These are phyloP conservation scores for Incumbomyces delicatus DNA, from an alignment of 2,329 filamentous ascomycete species.

Conservation along the genomic window DNA sequence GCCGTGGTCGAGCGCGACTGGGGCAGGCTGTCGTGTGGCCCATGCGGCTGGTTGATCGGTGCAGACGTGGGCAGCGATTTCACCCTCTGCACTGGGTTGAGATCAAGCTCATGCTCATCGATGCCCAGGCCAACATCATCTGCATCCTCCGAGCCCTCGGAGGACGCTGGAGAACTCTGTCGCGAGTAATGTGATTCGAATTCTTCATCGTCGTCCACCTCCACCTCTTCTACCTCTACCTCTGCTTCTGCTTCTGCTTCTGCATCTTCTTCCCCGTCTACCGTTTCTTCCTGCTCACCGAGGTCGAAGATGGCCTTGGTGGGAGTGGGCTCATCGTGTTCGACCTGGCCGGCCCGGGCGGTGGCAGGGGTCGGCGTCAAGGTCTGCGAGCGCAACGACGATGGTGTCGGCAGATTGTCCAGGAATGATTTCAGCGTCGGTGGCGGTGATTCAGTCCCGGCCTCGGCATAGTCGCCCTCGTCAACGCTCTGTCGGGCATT, in stretches of 20 bases:
- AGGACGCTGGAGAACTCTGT: constrained; percentile 27
- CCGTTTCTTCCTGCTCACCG: constrained; percentile 9
- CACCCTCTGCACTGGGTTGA: constrained; percentile 3
- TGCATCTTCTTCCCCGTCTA: constrained; percentile 3
- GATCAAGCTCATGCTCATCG: constrained; percentile 8
- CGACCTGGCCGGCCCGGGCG: constrained; percentile 1
- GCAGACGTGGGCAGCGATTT: constrained; percentile 1
- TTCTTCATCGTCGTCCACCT: constrained; percentile 30
- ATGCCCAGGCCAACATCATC: constrained; percentile 14
- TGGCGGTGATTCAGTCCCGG: background rate
- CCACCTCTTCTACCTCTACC: constrained; percentile 10
- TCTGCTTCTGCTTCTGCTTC: constrained; percentile 14
- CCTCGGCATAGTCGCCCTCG: too few species aligned
- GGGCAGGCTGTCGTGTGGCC: constrained; percentile 13
- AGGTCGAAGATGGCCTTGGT: constrained; percentile 12
- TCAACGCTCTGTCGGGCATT: too few species aligned
- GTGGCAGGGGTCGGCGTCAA: constrained; percentile 15
- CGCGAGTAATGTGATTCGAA: constrained; percentile 38
- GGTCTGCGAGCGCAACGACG: background rate
- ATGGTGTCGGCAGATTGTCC: constrained; percentile 18
- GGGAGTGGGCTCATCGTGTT: constrained; percentile 1
- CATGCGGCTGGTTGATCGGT: background rate
- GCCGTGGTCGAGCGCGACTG: constrained; percentile 10
- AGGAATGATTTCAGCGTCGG: constrained; percentile 17
- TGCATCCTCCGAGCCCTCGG: constrained; percentile 14